Percentiles rank a stretch among this genome's conserved stretches.
These are phyloP conservation scores for Coix lacrymajobi DNA, from an alignment of 176 grass and related monocot genomes.

Conservation along the genomic window DNA sequence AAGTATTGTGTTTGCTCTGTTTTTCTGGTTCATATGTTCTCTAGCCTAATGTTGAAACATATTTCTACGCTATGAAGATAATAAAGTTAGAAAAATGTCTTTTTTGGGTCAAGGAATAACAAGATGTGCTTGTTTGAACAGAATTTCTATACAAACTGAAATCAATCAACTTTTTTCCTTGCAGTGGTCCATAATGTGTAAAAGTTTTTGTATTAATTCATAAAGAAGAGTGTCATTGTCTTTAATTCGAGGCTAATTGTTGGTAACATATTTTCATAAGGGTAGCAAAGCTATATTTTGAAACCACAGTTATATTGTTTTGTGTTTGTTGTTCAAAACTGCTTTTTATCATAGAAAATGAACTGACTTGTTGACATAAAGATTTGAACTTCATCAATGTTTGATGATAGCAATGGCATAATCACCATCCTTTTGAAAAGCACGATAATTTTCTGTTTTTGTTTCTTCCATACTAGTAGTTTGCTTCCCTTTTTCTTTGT, in stretches of 20 bases:
- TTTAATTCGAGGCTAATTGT: not conserved
- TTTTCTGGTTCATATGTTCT: not conserved
- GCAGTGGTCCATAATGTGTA: not conserved
- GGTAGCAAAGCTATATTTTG: not conserved
- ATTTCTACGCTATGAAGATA: not conserved
- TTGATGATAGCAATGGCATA: not conserved
- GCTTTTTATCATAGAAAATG: slow-evolving; percentile 37
- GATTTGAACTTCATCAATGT: not conserved
- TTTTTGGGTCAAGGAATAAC: not conserved
- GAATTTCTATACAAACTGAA: not conserved
- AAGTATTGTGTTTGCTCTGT: not conserved
- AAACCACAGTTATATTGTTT: not conserved
- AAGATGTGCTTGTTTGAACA: not conserved
- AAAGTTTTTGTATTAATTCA: not conserved
- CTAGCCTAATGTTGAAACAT: not conserved
- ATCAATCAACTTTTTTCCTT: not conserved
- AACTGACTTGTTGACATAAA: slow-evolving; percentile 27
- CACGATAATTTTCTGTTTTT: not conserved
- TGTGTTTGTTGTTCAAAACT: not conserved
- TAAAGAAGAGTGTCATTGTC: not conserved
- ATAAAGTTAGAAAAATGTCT: not conserved
- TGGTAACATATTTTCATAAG: not conserved
- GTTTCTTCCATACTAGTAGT: not conserved
- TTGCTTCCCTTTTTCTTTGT: not conserved
- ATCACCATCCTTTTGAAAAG: not conserved